Conservation (phyloP, 192 early-diverging fungal genomes). For the Jimgerdemannia lactiflua region DNA sequence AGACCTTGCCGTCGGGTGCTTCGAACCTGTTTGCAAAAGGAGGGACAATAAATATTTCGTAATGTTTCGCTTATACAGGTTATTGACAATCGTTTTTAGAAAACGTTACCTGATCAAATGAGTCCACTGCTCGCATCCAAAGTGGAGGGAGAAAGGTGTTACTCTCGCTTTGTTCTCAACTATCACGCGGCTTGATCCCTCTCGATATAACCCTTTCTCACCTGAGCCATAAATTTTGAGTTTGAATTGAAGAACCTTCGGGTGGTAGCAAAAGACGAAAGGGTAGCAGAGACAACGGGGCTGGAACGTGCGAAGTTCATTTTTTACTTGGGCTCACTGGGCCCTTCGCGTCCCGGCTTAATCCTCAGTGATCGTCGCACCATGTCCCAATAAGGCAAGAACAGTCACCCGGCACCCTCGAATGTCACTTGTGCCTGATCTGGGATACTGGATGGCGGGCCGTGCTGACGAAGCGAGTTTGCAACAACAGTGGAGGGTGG, state of each 20-base stretch:
- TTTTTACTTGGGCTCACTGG: background rate
- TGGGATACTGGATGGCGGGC: too few relatives aligned
- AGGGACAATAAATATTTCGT: too few relatives aligned
- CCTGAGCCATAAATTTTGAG: background rate
- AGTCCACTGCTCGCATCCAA: background rate
- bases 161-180: background rate
- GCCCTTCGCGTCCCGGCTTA: too few relatives aligned
- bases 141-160: background rate
- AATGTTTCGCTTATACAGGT: too few relatives aligned
- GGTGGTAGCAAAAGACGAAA: background rate
- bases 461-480: too few relatives aligned
- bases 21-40: constrained; percentile 35
- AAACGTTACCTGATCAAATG: constrained; percentile 2
- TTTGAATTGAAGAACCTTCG: background rate
- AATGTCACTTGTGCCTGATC: too few relatives aligned
- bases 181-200: background rate
- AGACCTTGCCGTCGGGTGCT: constrained; percentile 40
- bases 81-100: background rate
- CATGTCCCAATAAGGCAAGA: too few relatives aligned
- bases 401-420: too few relatives aligned
- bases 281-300: background rate
- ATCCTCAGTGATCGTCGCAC: too few relatives aligned
- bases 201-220: background rate
- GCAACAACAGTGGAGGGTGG: too few relatives aligned
- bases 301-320: background rate